Base-by-base conservation (phyloP, 257 asterid genomes). In the Perilla frutescens region DNA sequence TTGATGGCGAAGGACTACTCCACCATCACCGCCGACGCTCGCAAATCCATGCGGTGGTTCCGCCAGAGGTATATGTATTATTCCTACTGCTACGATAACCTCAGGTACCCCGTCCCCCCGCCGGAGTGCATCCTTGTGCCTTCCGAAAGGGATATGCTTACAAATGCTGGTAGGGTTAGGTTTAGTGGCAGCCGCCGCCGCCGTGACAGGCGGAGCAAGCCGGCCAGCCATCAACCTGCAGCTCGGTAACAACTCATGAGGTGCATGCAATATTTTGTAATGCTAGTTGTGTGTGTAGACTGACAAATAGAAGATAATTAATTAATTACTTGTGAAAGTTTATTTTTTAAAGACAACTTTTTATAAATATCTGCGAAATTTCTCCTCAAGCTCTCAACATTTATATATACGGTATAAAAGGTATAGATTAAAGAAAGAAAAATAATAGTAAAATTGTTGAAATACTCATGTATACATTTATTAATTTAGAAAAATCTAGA, bases 81-180 rank as follows among this genome's bases (percentile, higher is more conserved):
- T 59, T 91, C 97, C 0, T 79, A 88, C 62, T 91, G 97, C 72
- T 89, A 89, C 8, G 98, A 93, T 59, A 86, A 68, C 66, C 7
- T 84, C 15, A 87, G 98, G 85, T 93, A 93, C 70, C 82, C 88
- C 4, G 78, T 82, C 44, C 80, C 92, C 2, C 93, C 85, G 0
- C 96, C 98, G 0, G 98, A 93, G 48, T 93, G 98, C 60, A 87
- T 89, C 1, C 59, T 86, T 3, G 82, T 87, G 9, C 90, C 87
- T 1, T 81, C 96, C 0, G 98, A 91, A 45, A 83, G 72, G 76
- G 78, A 83, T 12, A 26, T 85, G 79, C 87, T 93, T 47, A 80
- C 39, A 74, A 57, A 57, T 34, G 8, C 40, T 2, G 41, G 62
- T 4, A 57, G 62, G 41, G 5, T 10, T 2, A 55, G 29, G 4